Conservation (phyloP, 2,329 filamentous ascomycete genomes). For the Hymenoscyphus salicellus region DNA sequence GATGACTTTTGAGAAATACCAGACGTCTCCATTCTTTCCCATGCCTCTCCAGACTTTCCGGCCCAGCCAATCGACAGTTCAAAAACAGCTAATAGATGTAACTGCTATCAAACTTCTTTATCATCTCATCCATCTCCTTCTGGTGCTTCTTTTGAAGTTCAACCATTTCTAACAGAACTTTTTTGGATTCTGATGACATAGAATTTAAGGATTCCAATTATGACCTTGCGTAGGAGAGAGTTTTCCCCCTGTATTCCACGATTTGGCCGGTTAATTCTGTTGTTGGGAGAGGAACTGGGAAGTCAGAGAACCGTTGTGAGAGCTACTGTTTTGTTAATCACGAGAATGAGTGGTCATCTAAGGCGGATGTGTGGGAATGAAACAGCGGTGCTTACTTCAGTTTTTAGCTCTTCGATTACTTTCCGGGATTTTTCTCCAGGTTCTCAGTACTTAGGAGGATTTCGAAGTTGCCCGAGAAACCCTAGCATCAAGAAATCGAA, state of each 20-base stretch:
- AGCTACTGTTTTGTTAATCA: not conserved
- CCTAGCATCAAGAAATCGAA: too few relatives aligned
- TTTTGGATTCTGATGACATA: not conserved
- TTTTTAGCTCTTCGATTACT: not conserved
- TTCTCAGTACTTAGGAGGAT: not conserved
- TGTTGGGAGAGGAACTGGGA: not conserved
- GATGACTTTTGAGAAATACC: too few relatives aligned
- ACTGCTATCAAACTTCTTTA: too few relatives aligned
- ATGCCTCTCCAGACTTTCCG: too few relatives aligned
- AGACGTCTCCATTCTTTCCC: too few relatives aligned
- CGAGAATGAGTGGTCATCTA: not conserved
- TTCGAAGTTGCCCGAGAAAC: too few relatives aligned
- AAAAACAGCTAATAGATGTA: too few relatives aligned
- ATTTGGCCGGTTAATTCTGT: not conserved
- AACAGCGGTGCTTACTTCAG: not conserved
- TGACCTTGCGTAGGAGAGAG: not conserved
- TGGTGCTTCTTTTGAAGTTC: not conserved
- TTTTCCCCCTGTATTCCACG: not conserved
- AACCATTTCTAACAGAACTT: not conserved
- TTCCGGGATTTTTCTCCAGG: not conserved
- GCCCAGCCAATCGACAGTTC: too few relatives aligned
- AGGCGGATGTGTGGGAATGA: not conserved
- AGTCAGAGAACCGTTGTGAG: not conserved
- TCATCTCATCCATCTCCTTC: not conserved
- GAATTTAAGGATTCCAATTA: not conserved